Evolutionary conservation across 2,329 filamentous ascomycete species (phyloP), one percentile per base, ranked within the genome.

Genomic region (Cercospora sesami): DNA sequence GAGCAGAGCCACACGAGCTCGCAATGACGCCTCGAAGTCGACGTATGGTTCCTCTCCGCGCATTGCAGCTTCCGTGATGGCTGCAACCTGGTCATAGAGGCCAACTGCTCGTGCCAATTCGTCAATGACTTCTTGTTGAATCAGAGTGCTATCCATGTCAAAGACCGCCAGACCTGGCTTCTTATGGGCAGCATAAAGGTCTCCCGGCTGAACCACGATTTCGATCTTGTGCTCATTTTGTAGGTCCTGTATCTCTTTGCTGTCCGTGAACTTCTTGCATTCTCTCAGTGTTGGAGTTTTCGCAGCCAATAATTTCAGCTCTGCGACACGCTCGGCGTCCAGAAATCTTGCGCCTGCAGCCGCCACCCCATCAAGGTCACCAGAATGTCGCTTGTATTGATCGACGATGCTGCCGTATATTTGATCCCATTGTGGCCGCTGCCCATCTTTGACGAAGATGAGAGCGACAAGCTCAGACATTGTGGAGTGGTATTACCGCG

Each of bases 91-190:
- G 63, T 89, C 89, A 69, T 80, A 79, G 33, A 73, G 67, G 63
- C 93, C 92, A 2, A 97, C 88, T 42, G 91, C 91, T 64, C 91
- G 89, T 4, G 95, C 95, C 66, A 99, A 90, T 75, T 98, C 89
- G 79, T 99, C 95, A 77, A 99, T 98, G 69, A 97, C 94, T 82
- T 99, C 95, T 79, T 99, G 94, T 64, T 94, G 91, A 78, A 99
- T 98, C 68, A 99, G 86, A 0, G 95, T 99, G 79, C 91, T 95
- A 82, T 99, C 95, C 95, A 99, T 99, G 80, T 99, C 95, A 77
- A 99, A 99, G 33, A 97, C 92, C 3, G 94, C 93, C 10, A 98
- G 84, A 8, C 94, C 88, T 5, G 77, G 74, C 1, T 63, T 61
- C 45, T 64, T 64, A 63, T 78, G 77, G 6, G 62, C 53, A 12